phyloP scores from a whole-genome alignment of 148 eudicot species.

The Bassia scoparia region DNA sequence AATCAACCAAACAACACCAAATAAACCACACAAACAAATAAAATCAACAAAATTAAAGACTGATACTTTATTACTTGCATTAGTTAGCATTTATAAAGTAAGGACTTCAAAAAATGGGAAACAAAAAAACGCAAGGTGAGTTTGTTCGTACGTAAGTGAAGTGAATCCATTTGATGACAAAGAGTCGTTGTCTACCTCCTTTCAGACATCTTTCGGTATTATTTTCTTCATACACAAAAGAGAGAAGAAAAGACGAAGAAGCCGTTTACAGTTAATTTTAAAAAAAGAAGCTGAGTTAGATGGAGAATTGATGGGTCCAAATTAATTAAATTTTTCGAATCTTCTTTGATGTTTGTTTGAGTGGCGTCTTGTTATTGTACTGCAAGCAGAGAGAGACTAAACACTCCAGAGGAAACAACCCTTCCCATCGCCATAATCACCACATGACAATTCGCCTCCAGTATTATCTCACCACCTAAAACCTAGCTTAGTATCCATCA shows the following conservation, averaged over 20 bases:
- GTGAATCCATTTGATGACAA: conserved; percentile 82
- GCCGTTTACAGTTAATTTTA: not conserved
- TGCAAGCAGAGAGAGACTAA: not conserved
- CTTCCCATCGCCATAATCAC: too few species aligned
- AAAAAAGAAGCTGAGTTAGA: not conserved
- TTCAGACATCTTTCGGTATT: conserved; percentile 41
- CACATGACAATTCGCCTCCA: too few species aligned
- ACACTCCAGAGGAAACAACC: not conserved
- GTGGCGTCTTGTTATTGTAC: conserved; percentile 8
- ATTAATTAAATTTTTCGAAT: not conserved
- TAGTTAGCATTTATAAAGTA: not conserved
- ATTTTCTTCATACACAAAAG: not conserved
- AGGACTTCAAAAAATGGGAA: not conserved
- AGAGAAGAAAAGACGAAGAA: not conserved
- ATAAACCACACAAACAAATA: not conserved
- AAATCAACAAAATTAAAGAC: not conserved
- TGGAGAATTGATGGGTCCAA: conserved; percentile 7
- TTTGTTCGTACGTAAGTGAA: conserved; percentile 75
- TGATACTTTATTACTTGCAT: not conserved
- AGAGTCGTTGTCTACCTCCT: conserved; percentile 73
- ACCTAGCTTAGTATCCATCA: too few species aligned
- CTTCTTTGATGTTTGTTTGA: conserved; percentile 2
- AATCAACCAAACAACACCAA: not conserved
- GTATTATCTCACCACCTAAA: too few species aligned
- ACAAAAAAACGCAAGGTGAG: not conserved